phyloP scores from a whole-genome alignment of 2,329 filamentous ascomycete species.

The Phyllosticta paracitricarpa region DNA sequence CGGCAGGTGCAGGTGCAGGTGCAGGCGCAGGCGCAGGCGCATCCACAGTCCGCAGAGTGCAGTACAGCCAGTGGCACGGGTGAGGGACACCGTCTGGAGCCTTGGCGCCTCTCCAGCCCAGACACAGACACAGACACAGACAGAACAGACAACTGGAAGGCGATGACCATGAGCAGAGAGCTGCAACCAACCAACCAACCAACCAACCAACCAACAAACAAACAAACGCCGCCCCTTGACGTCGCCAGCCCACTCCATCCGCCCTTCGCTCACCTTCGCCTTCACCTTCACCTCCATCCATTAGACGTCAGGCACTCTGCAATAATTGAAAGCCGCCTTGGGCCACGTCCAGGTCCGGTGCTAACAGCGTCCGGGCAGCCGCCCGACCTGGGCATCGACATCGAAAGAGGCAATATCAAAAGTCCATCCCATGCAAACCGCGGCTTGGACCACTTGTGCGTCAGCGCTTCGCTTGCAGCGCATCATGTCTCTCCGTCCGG shows the following conservation, averaged over 20 bases:
- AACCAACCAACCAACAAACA: too few species aligned
- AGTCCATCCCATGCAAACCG: neutral
- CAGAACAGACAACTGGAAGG: too few species aligned
- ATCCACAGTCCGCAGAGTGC: neutral
- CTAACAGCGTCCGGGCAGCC: neutral
- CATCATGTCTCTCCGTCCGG: slow-evolving; percentile 5
- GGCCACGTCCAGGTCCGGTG: neutral
- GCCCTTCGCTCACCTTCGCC: too few species aligned
- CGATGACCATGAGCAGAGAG: too few species aligned
- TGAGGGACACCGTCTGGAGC: neutral
- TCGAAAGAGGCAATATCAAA: neutral
- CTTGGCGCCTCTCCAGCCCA: neutral
- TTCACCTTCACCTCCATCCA: too few species aligned
- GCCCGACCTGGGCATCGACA: neutral
- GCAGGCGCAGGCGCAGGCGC: neutral
- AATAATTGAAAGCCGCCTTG: neutral
- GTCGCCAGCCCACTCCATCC: too few species aligned
- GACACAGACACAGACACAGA: too few species aligned
- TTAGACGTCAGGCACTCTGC: neutral
- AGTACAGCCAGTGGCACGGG: neutral
- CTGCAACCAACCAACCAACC: too few species aligned
- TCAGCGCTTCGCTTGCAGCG: slow-evolving; percentile 9
- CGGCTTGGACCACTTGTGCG: slow-evolving; percentile 4
- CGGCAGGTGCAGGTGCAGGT: neutral
- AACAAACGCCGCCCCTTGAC: too few species aligned